Percentiles rank a stretch among this genome's conserved stretches.
These are phyloP conservation scores for Nyctanthes arbortristis DNA, from an alignment of 257 asterid species.

Conservation along the genomic window DNA sequence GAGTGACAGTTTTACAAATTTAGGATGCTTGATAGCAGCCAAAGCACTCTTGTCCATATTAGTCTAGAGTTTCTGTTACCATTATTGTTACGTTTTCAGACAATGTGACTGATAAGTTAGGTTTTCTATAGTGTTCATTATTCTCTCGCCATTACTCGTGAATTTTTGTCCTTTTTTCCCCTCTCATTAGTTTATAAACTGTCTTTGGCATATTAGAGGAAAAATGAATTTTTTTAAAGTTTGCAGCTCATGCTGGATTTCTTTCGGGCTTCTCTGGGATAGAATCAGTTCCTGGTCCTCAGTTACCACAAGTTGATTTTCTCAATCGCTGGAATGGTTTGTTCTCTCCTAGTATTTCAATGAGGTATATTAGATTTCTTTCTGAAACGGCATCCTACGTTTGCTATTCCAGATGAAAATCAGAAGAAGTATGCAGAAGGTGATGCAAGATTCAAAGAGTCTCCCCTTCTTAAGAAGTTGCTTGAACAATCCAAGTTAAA, in stretches of 20 bases:
- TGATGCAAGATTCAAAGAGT: slow-evolving; percentile 84
- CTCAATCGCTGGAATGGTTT: slow-evolving; percentile 81
- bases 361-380: slow-evolving; percentile 7
- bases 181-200: slow-evolving; percentile 14
- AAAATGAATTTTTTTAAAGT: slow-evolving; percentile 29
- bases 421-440: slow-evolving; percentile 87
- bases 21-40: no score
- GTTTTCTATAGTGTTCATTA: not conserved
- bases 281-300: slow-evolving; percentile 94
- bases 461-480: slow-evolving; percentile 80
- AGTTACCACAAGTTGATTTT: slow-evolving; percentile 77
- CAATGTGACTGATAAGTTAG: not conserved
- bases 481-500: slow-evolving; percentile 74
- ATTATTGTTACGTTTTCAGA: not conserved
- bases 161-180: not conserved
- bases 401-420: slow-evolving; percentile 62
- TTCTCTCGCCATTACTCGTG: not conserved
- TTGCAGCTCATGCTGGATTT: slow-evolving; percentile 92
- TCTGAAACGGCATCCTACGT: slow-evolving; percentile 10
- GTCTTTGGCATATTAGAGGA: slow-evolving; percentile 25
- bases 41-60: not conserved
- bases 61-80: not conserved
- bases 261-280: slow-evolving; percentile 78
- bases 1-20: no score
- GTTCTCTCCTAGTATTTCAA: not conserved